A percentile compares a stretch with the other conserved stretches of the same genome.
Evolutionary conservation across 345 rosid genomes (phyloP).

Genomic region (Brassica incana): DNA sequence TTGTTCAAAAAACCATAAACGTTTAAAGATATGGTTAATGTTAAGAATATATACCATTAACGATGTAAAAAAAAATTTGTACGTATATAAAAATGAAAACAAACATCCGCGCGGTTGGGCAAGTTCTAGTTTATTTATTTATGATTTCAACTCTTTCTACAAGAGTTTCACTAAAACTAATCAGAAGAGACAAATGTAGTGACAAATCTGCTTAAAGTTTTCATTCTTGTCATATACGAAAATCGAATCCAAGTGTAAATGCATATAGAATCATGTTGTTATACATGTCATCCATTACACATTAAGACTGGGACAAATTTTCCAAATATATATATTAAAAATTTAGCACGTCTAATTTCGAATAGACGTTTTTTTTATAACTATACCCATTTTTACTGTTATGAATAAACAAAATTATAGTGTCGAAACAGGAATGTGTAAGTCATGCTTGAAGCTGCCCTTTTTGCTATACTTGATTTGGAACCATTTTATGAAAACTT

Average conservation of each 20-base stretch:
- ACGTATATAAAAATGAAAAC: no score
- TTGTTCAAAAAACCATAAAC: no score
- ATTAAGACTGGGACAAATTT: not conserved
- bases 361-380: not conserved
- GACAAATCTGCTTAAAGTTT: constrained; percentile 25
- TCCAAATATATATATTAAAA: not conserved
- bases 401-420: not conserved
- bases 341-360: not conserved
- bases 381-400: not conserved
- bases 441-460: constrained; percentile 7
- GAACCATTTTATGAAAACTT: not conserved
- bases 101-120: no score
- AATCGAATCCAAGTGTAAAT: constrained; percentile 9
- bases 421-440: not conserved
- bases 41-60: no score
- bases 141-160: not conserved
- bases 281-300: constrained; percentile 27
- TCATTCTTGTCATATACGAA: constrained; percentile 1
- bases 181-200: constrained; percentile 11
- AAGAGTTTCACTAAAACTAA: not conserved
- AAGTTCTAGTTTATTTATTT: no score
- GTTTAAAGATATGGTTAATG: no score
- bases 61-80: no score
- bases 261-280: constrained; percentile 22
- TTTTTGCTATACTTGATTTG: not conserved